Evolutionary conservation across 331 rosid genomes (phyloP).

Genomic region (Cydonia oblonga): DNA sequence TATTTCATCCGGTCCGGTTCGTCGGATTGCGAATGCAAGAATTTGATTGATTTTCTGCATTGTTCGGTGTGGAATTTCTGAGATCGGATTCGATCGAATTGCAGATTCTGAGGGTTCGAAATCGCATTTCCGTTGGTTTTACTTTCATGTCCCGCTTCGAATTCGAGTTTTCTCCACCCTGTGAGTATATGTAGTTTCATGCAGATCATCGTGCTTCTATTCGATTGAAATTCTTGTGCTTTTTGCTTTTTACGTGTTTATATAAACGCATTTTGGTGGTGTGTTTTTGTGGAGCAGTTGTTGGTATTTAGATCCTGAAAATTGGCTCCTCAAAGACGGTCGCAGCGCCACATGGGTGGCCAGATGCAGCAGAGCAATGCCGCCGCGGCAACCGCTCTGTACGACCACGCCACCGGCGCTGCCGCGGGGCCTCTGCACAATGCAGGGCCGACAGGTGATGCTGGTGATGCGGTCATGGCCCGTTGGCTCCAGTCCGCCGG

Average conservation of each 20-base stretch:
- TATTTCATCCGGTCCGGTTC: neutral
- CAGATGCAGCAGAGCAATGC: constrained; percentile 99
- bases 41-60: neutral
- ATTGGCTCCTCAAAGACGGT: constrained; percentile 99
- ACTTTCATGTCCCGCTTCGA: constrained; percentile 54
- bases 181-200: constrained; percentile 32
- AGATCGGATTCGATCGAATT: constrained; percentile 9
- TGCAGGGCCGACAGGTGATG: constrained; percentile 59
- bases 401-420: constrained; percentile 52
- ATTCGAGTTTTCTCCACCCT: constrained; percentile 44
- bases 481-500: constrained; percentile 99
- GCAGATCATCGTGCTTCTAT: neutral
- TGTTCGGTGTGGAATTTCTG: constrained; percentile 10
- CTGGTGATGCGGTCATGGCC: constrained; percentile 99
- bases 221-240: neutral
- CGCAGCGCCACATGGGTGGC: constrained; percentile 99
- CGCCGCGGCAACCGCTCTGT: constrained; percentile 64
- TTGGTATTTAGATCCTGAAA: constrained; percentile 71
- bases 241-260: neutral
- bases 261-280: neutral
- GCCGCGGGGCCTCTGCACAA: constrained; percentile 51
- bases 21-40: constrained; percentile 2
- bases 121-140: constrained; percentile 18
- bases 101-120: constrained; percentile 28
- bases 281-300: constrained; percentile 30